Conservation (phyloP, 345 rosid genomes). For the Rhodamnia argentea region DNA sequence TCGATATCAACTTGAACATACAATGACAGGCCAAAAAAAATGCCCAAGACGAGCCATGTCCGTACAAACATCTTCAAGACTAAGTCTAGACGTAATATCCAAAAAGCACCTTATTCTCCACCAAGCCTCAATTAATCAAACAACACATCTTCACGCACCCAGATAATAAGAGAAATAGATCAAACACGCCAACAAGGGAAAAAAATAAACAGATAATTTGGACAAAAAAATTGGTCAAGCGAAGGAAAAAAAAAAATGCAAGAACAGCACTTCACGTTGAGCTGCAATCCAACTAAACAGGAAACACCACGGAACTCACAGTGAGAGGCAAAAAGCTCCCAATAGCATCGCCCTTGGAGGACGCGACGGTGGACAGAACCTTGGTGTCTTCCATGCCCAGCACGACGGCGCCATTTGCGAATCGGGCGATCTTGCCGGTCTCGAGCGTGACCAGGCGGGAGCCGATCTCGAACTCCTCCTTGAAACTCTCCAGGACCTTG, state of each 20-base stretch:
- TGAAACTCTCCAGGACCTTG: constrained; percentile 63
- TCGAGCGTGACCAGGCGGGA: constrained; percentile 65
- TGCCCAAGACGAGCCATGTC: not conserved
- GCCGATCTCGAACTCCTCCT: constrained; percentile 82
- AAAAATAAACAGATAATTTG: not conserved
- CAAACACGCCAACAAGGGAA: not conserved
- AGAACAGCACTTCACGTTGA: not conserved
- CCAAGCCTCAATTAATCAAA: not conserved
- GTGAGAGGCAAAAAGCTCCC: constrained; percentile 84
- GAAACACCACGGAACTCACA: constrained; percentile 22
- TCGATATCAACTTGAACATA: not conserved
- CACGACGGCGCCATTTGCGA: constrained; percentile 82
- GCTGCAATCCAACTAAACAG: not conserved
- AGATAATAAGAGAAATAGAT: not conserved
- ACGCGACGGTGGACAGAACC: constrained; percentile 72
- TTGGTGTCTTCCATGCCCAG: constrained; percentile 68
- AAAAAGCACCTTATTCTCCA: not conserved
- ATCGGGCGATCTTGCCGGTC: constrained; percentile 81
- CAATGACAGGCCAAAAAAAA: not conserved
- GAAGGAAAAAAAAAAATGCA: not conserved
- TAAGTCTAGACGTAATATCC: not conserved
- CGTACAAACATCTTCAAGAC: not conserved
- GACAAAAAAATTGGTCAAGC: not conserved
- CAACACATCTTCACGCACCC: not conserved
- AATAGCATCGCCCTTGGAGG: constrained; percentile 50